Percentiles rank a stretch among this genome's conserved stretches.
Evolutionary conservation across 768 basidiomycete species (phyloP).

Genomic region (Tephrocybe rancida): DNA sequence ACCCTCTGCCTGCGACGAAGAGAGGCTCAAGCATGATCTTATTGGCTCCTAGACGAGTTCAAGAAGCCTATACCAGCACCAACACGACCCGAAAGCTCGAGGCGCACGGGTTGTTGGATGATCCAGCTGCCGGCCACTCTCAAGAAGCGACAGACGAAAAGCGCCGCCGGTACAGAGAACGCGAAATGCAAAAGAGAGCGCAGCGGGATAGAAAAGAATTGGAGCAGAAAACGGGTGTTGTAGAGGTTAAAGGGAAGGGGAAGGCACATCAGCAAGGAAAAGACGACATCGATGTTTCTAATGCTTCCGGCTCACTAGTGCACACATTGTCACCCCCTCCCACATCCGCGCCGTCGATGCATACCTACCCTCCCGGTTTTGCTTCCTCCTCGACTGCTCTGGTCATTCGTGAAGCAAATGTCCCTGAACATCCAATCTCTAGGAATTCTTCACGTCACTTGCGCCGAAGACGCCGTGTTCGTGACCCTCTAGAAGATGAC

Average conservation of each 20-base stretch:
- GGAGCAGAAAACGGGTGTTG: conserved; percentile 25
- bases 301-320: conserved; percentile 15
- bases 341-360: conserved; percentile 21
- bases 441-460: conserved; percentile 19
- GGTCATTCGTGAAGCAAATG: conserved; percentile 4
- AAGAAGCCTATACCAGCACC: conserved; percentile 77
- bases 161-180: conserved; percentile 22
- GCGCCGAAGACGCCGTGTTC: conserved; percentile 28
- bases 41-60: conserved; percentile 74
- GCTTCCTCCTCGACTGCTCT: conserved; percentile 8
- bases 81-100: conserved; percentile 69
- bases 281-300: conserved; percentile 19
- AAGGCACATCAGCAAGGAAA: conserved; percentile 25
- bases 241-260: conserved; percentile 27
- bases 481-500: conserved; percentile 27
- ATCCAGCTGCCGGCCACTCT: conserved; percentile 29
- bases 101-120: conserved; percentile 67
- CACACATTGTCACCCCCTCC: conserved; percentile 19
- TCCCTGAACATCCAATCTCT: conserved; percentile 11
- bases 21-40: conserved; percentile 55
- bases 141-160: conserved; percentile 34
- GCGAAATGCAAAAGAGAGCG: conserved; percentile 22
- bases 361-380: conserved; percentile 19
- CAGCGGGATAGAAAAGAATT: conserved; percentile 31
- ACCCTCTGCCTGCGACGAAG: conserved; percentile 20